Base-by-base conservation (phyloP, 495 filamentous ascomycete species). In the Xylaria flabelliformis region DNA sequence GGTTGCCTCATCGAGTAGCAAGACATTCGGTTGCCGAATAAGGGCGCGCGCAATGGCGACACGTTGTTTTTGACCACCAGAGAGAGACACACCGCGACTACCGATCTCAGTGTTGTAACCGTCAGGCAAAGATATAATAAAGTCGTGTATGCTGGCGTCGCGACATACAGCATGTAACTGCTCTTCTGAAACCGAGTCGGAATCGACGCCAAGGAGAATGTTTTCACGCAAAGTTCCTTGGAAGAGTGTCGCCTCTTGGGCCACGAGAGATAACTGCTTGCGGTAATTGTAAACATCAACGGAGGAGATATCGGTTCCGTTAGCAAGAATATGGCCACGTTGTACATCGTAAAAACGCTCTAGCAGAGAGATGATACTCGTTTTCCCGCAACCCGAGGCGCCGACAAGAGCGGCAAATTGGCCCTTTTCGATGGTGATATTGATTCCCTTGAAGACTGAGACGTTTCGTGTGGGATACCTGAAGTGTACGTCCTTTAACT, bases 1-100 rank as follows among this genome's bases (percentile, higher is more conserved):
- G 1, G 94, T 96, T 0, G 93, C 91, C 80, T 97, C 94, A 77
- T 97, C 94, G 15, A 97, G 86, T 48, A 97, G 82, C 73, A 97
- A 76, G 44, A 96, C 80, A 69, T 87, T 85, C 21, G 94, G 94
- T 44, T 90, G 86, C 24, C 93, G 89, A 10, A 96, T 85, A 21
- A 96, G 85, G 0, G 94, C 93, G 29, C 94, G 86, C 5, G 94
- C 94, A 67, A 97, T 92, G 0, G 91, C 88, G 42, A 97, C 82
- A 32, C 94, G 87, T 79, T 96, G 94, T 78, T 91, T 91, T 81
- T 97, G 94, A 0, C 94, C 94, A 15, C 94, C 94, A 1, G 89
- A 92, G 58, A 97, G 86, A 64, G 88, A 83, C 17, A 88, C 85
- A 6, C 92, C 92, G 74, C 89, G 89, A 24, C 86, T 87, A 0